Conservation (phyloP, 257 asterid species). For the Lantana camara region DNA sequence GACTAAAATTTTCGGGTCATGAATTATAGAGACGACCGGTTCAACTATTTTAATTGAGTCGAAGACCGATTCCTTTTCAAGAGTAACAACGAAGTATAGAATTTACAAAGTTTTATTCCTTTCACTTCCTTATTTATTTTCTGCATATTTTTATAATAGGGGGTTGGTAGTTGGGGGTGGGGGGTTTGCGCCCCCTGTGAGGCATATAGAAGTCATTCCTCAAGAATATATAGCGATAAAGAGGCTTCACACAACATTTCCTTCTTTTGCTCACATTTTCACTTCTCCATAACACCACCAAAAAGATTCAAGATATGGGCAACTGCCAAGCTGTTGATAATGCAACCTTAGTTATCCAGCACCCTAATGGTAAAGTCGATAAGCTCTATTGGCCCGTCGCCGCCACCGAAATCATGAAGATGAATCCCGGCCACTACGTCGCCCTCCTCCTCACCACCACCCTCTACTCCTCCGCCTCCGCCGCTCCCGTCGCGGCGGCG, state of each 20-base stretch:
- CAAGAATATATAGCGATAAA: constrained; percentile 38
- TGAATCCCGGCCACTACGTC: constrained; percentile 79
- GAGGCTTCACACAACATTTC: constrained; percentile 13
- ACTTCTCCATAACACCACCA: not conserved
- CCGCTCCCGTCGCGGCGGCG: constrained; percentile 15
- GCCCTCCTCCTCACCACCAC: constrained; percentile 93
- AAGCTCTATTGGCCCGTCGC: constrained; percentile 58
- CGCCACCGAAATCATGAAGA: constrained; percentile 66
- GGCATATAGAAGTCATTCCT: not conserved
- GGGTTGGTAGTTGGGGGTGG: not conserved
- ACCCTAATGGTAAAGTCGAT: constrained; percentile 74
- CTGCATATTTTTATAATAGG: too few relatives aligned
- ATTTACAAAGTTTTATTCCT: too few relatives aligned
- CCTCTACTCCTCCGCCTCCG: constrained; percentile 41
- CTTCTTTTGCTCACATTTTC: constrained; percentile 13
- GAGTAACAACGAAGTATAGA: too few relatives aligned
- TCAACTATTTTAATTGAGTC: too few relatives aligned
- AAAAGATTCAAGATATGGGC: constrained; percentile 49
- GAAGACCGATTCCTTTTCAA: too few relatives aligned
- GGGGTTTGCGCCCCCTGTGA: too few relatives aligned
- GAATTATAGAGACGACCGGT: too few relatives aligned
- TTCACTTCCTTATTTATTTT: too few relatives aligned
- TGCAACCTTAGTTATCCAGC: constrained; percentile 64
- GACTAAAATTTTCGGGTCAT: too few relatives aligned
- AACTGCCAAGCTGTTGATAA: constrained; percentile 92